A percentile compares a stretch with the other conserved stretches of the same genome.
These are phyloP conservation scores for Podospora appendiculata DNA, from an alignment of 495 filamentous ascomycete species.

Conservation along the genomic window DNA sequence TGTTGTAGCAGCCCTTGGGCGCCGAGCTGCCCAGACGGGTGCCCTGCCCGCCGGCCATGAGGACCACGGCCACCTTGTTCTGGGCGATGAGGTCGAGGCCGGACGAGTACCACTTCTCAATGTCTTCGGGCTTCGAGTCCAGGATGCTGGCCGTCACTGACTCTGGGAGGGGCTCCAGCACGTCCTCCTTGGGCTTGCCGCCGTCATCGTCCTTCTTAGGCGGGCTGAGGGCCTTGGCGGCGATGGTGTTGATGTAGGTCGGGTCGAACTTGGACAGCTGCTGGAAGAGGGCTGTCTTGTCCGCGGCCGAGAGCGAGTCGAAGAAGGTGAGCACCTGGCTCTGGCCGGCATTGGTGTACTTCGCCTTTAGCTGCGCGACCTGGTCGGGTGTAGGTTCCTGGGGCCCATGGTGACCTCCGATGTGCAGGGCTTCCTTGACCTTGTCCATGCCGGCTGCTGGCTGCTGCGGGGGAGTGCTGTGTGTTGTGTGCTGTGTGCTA, in stretches of 20 bases:
- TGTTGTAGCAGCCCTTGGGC: constrained; percentile 95
- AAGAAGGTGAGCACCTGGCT: constrained; percentile 89
- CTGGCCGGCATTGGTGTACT: constrained; percentile 74
- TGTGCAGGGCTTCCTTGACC: constrained; percentile 8
- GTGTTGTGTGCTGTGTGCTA: no score
- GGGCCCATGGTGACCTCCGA: constrained; percentile 24
- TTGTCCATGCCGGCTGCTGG: not conserved
- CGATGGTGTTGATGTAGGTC: constrained; percentile 72
- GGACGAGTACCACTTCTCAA: constrained; percentile 76
- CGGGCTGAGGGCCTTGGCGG: constrained; percentile 73
- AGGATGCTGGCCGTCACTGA: constrained; percentile 82
- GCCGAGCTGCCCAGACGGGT: constrained; percentile 90
- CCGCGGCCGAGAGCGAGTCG: constrained; percentile 61
- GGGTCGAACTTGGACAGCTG: constrained; percentile 79
- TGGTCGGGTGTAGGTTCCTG: constrained; percentile 66
- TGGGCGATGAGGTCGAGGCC: constrained; percentile 78
- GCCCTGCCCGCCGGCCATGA: constrained; percentile 96
- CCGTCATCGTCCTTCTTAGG: constrained; percentile 38
- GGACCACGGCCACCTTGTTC: constrained; percentile 88
- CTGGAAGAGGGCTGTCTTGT: constrained; percentile 72
- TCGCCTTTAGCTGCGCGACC: constrained; percentile 63
- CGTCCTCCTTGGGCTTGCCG: constrained; percentile 35
- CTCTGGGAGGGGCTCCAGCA: constrained; percentile 86
- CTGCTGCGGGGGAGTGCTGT: no score
- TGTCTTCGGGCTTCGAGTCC: constrained; percentile 73